Evolutionary conservation across 2,329 filamentous ascomycete species (phyloP).

Genomic region (Monosporascus sp.): DNA sequence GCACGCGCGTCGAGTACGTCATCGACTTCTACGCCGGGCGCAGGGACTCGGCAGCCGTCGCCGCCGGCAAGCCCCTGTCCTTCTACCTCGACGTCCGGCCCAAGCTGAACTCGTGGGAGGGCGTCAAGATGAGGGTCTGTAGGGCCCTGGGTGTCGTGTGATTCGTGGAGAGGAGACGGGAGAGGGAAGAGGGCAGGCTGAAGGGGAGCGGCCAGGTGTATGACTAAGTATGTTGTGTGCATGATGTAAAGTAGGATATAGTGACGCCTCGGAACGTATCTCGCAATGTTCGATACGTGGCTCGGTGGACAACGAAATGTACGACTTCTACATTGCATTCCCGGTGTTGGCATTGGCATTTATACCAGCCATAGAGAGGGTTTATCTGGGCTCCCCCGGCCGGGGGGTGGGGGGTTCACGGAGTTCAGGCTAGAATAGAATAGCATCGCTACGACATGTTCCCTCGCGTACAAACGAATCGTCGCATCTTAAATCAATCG

Average conservation of each 20-base stretch:
- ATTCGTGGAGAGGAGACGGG: slow-evolving; percentile 2
- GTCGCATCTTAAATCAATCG: not conserved
- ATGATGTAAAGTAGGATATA: too few species aligned
- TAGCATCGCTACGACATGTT: too few species aligned
- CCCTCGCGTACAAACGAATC: not conserved
- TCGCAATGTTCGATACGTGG: too few species aligned
- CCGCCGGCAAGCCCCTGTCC: slow-evolving; percentile 32
- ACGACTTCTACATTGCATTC: not conserved
- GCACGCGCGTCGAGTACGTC: slow-evolving; percentile 81
- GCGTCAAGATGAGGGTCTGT: slow-evolving; percentile 59
- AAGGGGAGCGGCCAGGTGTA: not conserved
- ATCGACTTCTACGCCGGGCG: slow-evolving; percentile 94
- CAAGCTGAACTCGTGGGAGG: slow-evolving; percentile 64
- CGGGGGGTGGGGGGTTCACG: too few species aligned
- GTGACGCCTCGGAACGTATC: too few species aligned
- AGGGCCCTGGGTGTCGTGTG: slow-evolving; percentile 46
- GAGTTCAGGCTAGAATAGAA: not conserved
- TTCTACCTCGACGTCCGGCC: slow-evolving; percentile 66
- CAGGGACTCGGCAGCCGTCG: slow-evolving; percentile 37
- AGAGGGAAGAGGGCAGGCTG: too few species aligned
- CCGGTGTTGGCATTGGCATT: not conserved
- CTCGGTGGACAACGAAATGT: not conserved
- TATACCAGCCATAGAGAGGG: not conserved
- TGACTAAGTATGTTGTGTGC: not conserved
- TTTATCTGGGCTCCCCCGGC: too few species aligned